phyloP scores from a whole-genome alignment of 305 asterid genomes.

The Striga hermonthica region DNA sequence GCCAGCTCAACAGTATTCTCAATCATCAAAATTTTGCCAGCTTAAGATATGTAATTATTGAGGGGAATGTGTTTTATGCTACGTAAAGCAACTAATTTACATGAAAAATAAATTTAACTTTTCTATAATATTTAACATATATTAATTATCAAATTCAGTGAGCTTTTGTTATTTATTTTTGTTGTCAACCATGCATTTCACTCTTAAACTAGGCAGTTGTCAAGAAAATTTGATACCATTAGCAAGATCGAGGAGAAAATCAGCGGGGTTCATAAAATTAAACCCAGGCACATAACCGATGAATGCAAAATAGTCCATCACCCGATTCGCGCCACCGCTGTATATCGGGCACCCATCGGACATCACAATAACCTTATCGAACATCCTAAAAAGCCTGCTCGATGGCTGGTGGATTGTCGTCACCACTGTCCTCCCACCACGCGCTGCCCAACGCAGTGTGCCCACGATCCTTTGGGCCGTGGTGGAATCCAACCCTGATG shows the following conservation, averaged over 20 bases:
- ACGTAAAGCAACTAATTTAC: too few species aligned
- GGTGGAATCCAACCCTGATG: constrained; percentile 82
- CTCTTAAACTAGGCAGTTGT: too few species aligned
- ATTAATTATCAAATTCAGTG: too few species aligned
- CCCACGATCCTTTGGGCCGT: constrained; percentile 64
- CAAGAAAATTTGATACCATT: constrained; percentile 46
- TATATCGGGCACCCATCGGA: constrained; percentile 71
- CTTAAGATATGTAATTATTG: too few species aligned
- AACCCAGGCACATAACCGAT: constrained; percentile 56
- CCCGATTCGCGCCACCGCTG: constrained; percentile 43
- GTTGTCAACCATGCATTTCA: too few species aligned
- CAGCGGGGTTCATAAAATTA: constrained; percentile 53
- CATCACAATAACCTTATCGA: constrained; percentile 61
- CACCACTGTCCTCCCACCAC: constrained; percentile 68
- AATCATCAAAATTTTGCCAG: too few species aligned
- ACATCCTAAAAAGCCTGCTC: constrained; percentile 68
- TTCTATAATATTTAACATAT: too few species aligned
- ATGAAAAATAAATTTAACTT: too few species aligned
- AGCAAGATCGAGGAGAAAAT: constrained; percentile 65
- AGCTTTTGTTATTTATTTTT: too few species aligned
- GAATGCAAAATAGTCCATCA: constrained; percentile 62
- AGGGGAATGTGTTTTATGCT: too few species aligned
- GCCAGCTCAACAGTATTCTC: too few species aligned
- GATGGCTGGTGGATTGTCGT: constrained; percentile 85
- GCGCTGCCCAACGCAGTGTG: constrained; percentile 52